A percentile compares a stretch with the other conserved stretches of the same genome.
Conservation (phyloP, 148 eudicot genomes). For the Rhododendron williamsianum region DNA sequence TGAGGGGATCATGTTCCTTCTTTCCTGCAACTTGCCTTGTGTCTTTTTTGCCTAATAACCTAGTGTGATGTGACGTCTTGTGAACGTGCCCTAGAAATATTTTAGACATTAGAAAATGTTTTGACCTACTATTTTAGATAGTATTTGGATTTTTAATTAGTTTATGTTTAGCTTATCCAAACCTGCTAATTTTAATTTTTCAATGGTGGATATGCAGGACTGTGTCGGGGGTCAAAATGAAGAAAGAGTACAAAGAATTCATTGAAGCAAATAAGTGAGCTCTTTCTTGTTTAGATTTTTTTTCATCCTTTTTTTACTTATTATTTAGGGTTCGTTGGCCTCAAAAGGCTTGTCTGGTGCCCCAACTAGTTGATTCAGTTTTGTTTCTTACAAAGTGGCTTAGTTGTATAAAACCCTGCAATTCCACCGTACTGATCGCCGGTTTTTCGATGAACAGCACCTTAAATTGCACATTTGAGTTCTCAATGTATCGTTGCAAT, state of each 20-base stretch:
- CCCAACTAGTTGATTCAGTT: constrained; percentile 32
- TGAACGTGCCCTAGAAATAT: not conserved
- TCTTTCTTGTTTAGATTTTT: not conserved
- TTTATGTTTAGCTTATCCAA: constrained; percentile 28
- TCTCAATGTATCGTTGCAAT: constrained; percentile 13
- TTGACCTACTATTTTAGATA: not conserved
- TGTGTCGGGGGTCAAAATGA: constrained; percentile 94
- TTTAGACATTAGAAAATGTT: not conserved
- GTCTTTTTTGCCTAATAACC: not conserved
- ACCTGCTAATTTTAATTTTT: constrained; percentile 10
- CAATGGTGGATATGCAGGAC: constrained; percentile 50
- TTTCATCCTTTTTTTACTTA: not conserved
- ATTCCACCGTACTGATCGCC: not conserved
- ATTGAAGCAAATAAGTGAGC: constrained; percentile 72
- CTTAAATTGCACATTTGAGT: constrained; percentile 18
- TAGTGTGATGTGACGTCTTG: not conserved
- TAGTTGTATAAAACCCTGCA: constrained; percentile 21
- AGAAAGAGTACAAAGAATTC: constrained; percentile 96
- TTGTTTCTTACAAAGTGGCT: constrained; percentile 23
- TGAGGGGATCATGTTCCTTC: not conserved
- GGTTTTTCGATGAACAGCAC: not conserved
- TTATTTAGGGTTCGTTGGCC: not conserved
- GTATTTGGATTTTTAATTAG: not conserved
- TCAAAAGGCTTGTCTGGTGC: constrained; percentile 12
- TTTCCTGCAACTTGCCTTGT: not conserved